A percentile compares a stretch with the other conserved stretches of the same genome.
phyloP scores from a whole-genome alignment of 2,329 filamentous ascomycete genomes.

The Bipolaris bicolor region DNA sequence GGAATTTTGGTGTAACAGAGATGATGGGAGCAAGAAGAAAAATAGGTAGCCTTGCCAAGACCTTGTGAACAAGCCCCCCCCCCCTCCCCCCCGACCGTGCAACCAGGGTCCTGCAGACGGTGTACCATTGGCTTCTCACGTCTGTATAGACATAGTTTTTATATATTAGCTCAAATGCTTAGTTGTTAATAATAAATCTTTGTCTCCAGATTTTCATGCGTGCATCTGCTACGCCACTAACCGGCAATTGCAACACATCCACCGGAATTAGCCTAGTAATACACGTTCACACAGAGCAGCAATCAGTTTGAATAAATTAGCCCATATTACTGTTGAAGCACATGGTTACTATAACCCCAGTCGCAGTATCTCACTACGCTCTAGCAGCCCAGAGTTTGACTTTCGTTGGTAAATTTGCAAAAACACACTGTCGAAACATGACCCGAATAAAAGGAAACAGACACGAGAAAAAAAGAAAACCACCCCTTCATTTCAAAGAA shows the following conservation, averaged over 20 bases:
- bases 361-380: constrained; percentile 12
- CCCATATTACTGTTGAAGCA: constrained; percentile 32
- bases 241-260: constrained; percentile 31
- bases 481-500: background rate
- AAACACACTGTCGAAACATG: background rate
- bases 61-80: background rate
- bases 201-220: background rate
- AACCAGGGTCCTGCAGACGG: background rate
- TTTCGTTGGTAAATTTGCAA: background rate
- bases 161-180: background rate
- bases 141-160: background rate
- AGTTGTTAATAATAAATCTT: background rate
- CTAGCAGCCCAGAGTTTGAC: constrained; percentile 7
- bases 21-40: background rate
- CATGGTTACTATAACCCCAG: constrained; percentile 13
- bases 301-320: constrained; percentile 20
- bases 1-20: background rate
- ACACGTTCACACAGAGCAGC: constrained; percentile 15
- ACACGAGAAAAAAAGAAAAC: background rate
- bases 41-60: background rate
- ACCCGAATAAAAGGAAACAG: background rate
- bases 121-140: no score
- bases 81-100: background rate
- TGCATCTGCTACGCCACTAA: constrained; percentile 22
- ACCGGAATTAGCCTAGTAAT: constrained; percentile 31